phyloP scores from a whole-genome alignment of 768 basidiomycete species.

The Sistotremastrum niveocremeum region DNA sequence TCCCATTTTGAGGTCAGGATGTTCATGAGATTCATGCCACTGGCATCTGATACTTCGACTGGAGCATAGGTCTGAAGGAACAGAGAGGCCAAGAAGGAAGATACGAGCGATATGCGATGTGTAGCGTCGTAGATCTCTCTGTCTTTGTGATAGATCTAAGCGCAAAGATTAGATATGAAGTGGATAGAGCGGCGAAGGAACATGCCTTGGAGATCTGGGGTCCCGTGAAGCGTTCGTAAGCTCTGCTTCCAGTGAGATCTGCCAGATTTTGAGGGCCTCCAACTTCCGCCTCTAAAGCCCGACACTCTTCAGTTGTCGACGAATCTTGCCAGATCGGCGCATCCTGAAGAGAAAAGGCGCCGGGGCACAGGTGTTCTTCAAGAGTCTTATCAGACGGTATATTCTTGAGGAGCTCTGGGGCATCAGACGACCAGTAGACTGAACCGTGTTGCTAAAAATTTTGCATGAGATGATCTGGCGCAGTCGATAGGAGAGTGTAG shows the following conservation, averaged over 20 bases:
- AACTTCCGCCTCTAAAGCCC: conserved; percentile 45
- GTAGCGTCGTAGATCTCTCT: conserved; percentile 46
- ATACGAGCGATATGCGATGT: conserved; percentile 61
- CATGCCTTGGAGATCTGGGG: conserved; percentile 67
- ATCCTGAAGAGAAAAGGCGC: conserved; percentile 52
- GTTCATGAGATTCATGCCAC: conserved; percentile 84
- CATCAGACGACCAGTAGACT: conserved; percentile 61
- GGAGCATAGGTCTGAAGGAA: conserved; percentile 67
- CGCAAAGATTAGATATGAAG: not conserved
- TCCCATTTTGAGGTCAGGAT: conserved; percentile 66
- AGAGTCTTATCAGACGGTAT: conserved; percentile 41
- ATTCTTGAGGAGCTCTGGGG: conserved; percentile 34
- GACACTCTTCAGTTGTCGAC: conserved; percentile 66
- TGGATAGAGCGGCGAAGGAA: not conserved
- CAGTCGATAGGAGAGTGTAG: not conserved
- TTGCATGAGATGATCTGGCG: not conserved
- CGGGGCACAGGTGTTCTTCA: conserved; percentile 42
- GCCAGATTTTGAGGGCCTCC: conserved; percentile 64
- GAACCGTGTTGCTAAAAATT: conserved; percentile 66
- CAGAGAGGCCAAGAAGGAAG: conserved; percentile 73
- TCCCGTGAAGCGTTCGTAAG: conserved; percentile 82
- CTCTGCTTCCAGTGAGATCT: conserved; percentile 66
- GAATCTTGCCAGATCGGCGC: conserved; percentile 91
- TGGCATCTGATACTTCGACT: conserved; percentile 79
- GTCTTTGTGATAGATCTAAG: conserved; percentile 42